Evolutionary conservation across 2,329 filamentous ascomycete genomes (phyloP).

Genomic region (Colletotrichum neosansevieriae): DNA sequence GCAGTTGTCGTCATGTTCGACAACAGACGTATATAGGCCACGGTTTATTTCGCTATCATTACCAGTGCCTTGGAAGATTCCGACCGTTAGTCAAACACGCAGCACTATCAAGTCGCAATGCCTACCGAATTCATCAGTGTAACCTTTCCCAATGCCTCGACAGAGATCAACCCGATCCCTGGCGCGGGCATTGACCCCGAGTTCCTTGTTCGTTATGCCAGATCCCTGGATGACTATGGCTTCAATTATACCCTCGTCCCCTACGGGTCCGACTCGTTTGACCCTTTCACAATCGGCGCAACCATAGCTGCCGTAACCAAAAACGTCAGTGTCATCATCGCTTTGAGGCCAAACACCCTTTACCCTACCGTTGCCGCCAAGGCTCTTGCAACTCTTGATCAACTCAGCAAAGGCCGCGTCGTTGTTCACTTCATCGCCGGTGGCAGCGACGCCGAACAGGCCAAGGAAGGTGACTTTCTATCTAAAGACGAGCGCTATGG

Average conservation of each 20-base stretch:
- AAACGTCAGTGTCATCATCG: constrained; percentile 71
- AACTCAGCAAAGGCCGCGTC: constrained; percentile 67
- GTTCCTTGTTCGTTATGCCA: constrained; percentile 67
- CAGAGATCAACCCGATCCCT: constrained; percentile 65
- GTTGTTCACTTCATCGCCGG: constrained; percentile 75
- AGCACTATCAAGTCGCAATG: constrained; percentile 46
- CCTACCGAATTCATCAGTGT: constrained; percentile 69
- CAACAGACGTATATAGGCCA: constrained; percentile 34
- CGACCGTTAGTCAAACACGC: background rate
- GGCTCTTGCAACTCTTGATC: constrained; percentile 70
- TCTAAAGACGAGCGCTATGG: constrained; percentile 69
- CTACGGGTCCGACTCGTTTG: constrained; percentile 66
- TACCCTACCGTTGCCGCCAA: constrained; percentile 74
- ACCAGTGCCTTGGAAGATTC: background rate
- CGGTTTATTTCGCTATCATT: background rate
- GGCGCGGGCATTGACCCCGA: constrained; percentile 65
- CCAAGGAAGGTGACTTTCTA: constrained; percentile 70
- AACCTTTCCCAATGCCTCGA: constrained; percentile 68
- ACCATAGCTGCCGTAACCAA: constrained; percentile 69
- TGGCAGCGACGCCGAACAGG: constrained; percentile 70
- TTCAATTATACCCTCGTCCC: constrained; percentile 73
- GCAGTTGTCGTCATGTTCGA: constrained; percentile 44
- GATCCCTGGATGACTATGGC: constrained; percentile 68
- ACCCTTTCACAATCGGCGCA: constrained; percentile 70
- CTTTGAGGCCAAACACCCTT: constrained; percentile 70